Evolutionary conservation across 2,329 filamentous ascomycete species (phyloP), one percentile per base, ranked within the genome.

Genomic region (Ascochyta lentis): DNA sequence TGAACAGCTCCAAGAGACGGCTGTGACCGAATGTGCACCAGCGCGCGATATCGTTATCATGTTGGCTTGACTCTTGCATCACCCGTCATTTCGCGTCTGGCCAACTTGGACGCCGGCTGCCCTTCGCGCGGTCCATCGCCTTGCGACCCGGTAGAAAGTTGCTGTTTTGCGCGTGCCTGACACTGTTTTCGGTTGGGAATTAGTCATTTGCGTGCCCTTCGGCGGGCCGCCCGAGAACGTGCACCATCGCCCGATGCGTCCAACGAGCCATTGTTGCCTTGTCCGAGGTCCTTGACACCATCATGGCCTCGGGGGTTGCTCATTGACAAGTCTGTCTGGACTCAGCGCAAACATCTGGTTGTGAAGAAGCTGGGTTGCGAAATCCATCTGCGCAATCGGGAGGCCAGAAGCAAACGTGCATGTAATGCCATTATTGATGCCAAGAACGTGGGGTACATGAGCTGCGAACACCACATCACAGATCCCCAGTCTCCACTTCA

Each of bases 1-100:
- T 54, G 40, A 48, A 46, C 49, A 43, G 13, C 45, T 54, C 41
- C 50, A 49, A 58, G 41, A 46, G 26, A 19, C 13, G 44, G 46
- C 43, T 49, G 49, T 48, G 55, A 46, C 52, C 51, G 54, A 51
- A 41, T 47, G 50, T 38, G 58, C 48, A 24, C 56, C 48, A 51
- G 45, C 49, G 54, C 19, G 41, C 47, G 24, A 24, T 33, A 22
- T 39, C 26, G 37, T 48, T 48, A 62, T 59, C 52, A 59, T 56
- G 49, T 60, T 60, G 60, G 61, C 58, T 56, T 61, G 56, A 59
- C 58, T 63, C 61, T 61, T 65, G 62, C 59, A 62, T 68, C 64
- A 68, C 61, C 65, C 56, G 55, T 59, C 54, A 58, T 46, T 58
- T 66, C 59, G 66, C 58, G 61, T 47, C 66, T 69, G 60, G 64